Evolutionary conservation across 2,329 filamentous ascomycete species (phyloP).

Genomic region (Penicillium sp.): DNA sequence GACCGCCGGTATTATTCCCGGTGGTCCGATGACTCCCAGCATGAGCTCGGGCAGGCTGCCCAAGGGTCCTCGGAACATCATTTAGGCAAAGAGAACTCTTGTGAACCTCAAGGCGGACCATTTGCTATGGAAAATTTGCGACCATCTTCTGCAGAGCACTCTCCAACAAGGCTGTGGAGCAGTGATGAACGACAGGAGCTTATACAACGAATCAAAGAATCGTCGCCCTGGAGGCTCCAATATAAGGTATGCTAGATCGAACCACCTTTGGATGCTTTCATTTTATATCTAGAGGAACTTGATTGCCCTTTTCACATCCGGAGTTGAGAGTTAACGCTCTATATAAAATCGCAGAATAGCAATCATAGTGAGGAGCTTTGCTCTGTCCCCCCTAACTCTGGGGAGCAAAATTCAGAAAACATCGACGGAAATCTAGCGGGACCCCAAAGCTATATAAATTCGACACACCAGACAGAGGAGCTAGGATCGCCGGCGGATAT

Average conservation of each 20-base stretch:
- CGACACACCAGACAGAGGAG: constrained; percentile 43
- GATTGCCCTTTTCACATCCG: background rate
- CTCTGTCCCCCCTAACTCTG: constrained; percentile 27
- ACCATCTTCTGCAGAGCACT: constrained; percentile 13
- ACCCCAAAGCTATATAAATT: constrained; percentile 16
- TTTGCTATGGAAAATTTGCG: constrained; percentile 1
- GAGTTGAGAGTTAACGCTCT: constrained; percentile 7
- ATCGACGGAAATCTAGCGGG: constrained; percentile 9
- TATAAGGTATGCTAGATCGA: constrained; percentile 52
- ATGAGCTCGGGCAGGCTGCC: constrained; percentile 6
- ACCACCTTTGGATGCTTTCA: background rate
- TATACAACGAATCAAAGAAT: constrained; percentile 83
- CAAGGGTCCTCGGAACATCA: constrained; percentile 15
- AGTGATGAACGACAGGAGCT: constrained; percentile 69
- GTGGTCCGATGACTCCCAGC: constrained; percentile 26
- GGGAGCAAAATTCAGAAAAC: constrained; percentile 19
- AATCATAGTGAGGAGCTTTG: constrained; percentile 1
- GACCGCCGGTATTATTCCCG: constrained; percentile 32
- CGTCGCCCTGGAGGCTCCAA: constrained; percentile 70
- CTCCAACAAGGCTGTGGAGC: constrained; percentile 25
- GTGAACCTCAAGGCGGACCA: background rate
- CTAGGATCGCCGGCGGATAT: constrained; percentile 63
- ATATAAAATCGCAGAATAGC: constrained; percentile 7
- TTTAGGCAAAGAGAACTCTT: constrained; percentile 9
- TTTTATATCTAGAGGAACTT: background rate